Base-by-base conservation (phyloP, 2,329 filamentous ascomycete species). In the Cytospora chrysosperma region DNA sequence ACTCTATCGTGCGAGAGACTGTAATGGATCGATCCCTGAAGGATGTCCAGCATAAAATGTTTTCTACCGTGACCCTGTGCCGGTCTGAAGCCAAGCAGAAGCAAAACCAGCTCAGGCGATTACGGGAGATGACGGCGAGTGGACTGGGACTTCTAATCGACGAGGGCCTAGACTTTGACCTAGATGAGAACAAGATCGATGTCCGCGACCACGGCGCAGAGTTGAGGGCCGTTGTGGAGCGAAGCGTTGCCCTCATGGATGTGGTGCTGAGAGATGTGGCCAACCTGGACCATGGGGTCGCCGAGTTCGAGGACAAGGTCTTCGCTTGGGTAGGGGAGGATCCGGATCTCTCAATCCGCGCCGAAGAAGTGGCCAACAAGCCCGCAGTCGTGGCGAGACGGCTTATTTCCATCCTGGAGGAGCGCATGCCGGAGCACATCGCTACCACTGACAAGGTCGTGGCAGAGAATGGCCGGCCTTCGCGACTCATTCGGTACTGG, bases 81-180 rank as follows among this genome's bases (percentile, higher is more conserved):
- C 85, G 91, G 19, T 83, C 88, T 2, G 89, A 97, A 73, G 91
- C 91, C 12, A 84, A 89, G 54, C 81, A 79, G 65, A 97, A 96
- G 74, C 89, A 90, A 71, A 83, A 83, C 3, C 84, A 83, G 24
- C 81, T 98, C 56, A 88, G 85, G 71, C 86, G 86, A 69, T 80
- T 96, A 67, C 85, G 90, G 54, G 85, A 93, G 71, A 87, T 94
- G 75, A 93, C 92, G 61, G 92, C 94, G 1, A 93, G 91, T 70
- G 91, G 92, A 1, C 81, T 98, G 4, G 95, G 95, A 19, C 86
- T 97, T 5, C 79, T 99, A 28, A 88, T 97, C 69, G 92, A 94
- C 61, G 92, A 97, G 72, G 93, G 91, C 3, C 79, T 97, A 55
- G 87, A 86, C 56, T 87, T 91, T 69, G 84, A 84, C 51, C 79